Evolutionary conservation across 1,284 basidiomycete genomes (phyloP).

Genomic region (Xerocomus amazonicus): DNA sequence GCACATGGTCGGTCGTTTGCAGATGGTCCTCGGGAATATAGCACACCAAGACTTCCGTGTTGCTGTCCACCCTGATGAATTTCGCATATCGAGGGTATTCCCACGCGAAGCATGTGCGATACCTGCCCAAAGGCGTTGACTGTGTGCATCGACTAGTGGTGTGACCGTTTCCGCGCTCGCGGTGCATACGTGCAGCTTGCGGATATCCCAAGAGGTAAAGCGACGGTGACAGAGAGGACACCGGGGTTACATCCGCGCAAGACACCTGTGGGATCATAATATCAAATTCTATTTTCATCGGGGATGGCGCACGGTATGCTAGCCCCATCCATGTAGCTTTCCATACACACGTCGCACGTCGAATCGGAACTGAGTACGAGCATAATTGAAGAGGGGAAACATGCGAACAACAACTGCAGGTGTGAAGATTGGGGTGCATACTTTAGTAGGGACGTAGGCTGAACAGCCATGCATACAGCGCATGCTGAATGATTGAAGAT

Average conservation of each 20-base stretch:
- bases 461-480: no score
- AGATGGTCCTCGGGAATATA: neutral
- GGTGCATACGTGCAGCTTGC: slow-evolving; percentile 2
- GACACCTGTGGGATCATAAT: slow-evolving; percentile 5
- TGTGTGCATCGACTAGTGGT: neutral
- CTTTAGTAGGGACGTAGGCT: no score
- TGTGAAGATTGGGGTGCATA: no score
- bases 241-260: slow-evolving; percentile 4
- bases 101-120: neutral
- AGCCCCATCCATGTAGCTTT: slow-evolving; percentile 6
- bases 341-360: slow-evolving; percentile 15
- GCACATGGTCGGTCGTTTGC: neutral
- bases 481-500: no score
- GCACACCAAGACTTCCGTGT: neutral
- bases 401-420: no score
- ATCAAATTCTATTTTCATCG: no score
- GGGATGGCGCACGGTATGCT: slow-evolving; percentile 8
- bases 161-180: neutral
- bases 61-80: neutral
- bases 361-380: slow-evolving; percentile 11
- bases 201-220: slow-evolving; percentile 6
- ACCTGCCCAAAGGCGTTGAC: neutral
- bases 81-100: slow-evolving; percentile 4
- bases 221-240: slow-evolving; percentile 14
- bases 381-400: slow-evolving; percentile 4